These are phyloP conservation scores for Allium sativum DNA, from an alignment of 106 monocot genomes.

Conservation along the genomic window DNA sequence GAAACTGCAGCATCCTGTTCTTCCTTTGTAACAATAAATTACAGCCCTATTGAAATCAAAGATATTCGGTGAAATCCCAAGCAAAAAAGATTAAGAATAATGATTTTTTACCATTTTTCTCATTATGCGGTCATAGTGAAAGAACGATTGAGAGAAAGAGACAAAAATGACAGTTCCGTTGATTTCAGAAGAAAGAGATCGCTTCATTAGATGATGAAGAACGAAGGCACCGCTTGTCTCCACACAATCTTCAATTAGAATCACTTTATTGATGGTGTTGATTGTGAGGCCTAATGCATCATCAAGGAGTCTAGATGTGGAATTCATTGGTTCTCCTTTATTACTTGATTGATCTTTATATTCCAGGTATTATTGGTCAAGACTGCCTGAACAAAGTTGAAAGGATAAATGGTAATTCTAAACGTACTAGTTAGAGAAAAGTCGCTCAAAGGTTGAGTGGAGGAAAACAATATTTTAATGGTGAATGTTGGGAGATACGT, in stretches of 20 bases:
- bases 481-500: too few species aligned
- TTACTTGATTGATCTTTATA: too few species aligned
- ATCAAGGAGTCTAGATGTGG: constrained; percentile 42
- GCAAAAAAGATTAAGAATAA: background rate
- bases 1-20: constrained; percentile 49
- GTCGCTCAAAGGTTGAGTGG: too few species aligned
- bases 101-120: constrained; percentile 49
- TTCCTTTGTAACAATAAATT: constrained; percentile 66
- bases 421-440: too few species aligned
- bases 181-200: constrained; percentile 23
- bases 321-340: background rate
- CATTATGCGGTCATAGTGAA: constrained; percentile 78
- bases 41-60: constrained; percentile 49
- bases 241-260: constrained; percentile 70
- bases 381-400: too few species aligned
- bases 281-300: constrained; percentile 41
- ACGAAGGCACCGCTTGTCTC: constrained; percentile 82
- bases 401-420: too few species aligned
- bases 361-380: too few species aligned
- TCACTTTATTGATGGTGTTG: constrained; percentile 19
- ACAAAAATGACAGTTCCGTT: constrained; percentile 29
- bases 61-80: constrained; percentile 18
- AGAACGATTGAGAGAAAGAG: constrained; percentile 66
- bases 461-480: too few species aligned
- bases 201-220: constrained; percentile 60